phyloP scores from a whole-genome alignment of 2,329 filamentous ascomycete genomes.

The Seiridium cupressi region DNA sequence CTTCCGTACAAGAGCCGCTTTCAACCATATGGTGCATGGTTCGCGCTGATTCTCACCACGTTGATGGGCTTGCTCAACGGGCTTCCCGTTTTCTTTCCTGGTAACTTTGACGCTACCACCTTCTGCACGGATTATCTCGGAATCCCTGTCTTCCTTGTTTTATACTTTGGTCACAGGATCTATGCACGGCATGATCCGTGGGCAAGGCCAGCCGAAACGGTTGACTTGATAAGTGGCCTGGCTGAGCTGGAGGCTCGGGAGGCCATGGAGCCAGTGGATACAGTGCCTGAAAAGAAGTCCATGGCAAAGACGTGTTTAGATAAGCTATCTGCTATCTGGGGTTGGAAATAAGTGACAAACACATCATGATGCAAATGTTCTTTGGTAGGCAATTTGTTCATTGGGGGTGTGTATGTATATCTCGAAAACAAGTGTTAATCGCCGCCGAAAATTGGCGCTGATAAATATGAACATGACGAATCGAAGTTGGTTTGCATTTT shows the following conservation, averaged over 20 bases:
- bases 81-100: conserved; percentile 61
- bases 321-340: neutral
- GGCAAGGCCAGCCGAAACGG: conserved; percentile 21
- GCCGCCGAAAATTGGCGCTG: neutral
- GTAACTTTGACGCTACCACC: conserved; percentile 49
- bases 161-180: conserved; percentile 49
- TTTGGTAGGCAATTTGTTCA: neutral
- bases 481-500: neutral
- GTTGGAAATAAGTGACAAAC: neutral
- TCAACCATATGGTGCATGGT: conserved; percentile 56
- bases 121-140: conserved; percentile 65
- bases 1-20: conserved; percentile 51
- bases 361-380: neutral
- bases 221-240: neutral
- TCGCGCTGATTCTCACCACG: conserved; percentile 47
- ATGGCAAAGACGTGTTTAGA: neutral
- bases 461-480: neutral
- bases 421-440: neutral
- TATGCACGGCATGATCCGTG: conserved; percentile 39
- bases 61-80: conserved; percentile 59
- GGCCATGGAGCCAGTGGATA: neutral
- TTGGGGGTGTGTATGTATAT: neutral
- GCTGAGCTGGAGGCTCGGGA: neutral
- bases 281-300: neutral
- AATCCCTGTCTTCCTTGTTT: conserved; percentile 56